phyloP scores from a whole-genome alignment of 768 basidiomycete species.

The Termitomyces sp. region DNA sequence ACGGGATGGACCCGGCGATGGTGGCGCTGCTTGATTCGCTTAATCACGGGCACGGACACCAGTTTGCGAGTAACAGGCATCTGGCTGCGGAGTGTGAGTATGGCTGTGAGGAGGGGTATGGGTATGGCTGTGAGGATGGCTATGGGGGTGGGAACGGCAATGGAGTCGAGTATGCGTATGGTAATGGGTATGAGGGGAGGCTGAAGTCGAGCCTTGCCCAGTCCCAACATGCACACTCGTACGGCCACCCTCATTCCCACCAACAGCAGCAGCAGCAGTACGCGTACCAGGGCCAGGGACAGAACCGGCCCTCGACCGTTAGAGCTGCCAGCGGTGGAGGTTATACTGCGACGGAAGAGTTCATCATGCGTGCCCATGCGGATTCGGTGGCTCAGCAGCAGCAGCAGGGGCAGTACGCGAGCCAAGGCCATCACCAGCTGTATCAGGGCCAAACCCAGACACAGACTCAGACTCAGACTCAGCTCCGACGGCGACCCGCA shows the following conservation, averaged over 20 bases:
- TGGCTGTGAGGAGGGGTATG: not conserved
- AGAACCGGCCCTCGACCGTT: constrained; percentile 14
- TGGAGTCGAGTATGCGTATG: not conserved
- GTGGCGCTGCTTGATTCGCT: constrained; percentile 31
- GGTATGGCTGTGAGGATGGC: not conserved
- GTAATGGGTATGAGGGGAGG: not conserved
- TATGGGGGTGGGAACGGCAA: not conserved
- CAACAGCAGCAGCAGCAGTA: not conserved
- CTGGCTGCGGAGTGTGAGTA: not conserved
- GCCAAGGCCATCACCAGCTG: not conserved
- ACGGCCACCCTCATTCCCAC: not conserved
- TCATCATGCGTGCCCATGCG: constrained; percentile 57
- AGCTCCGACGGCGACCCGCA: constrained; percentile 21
- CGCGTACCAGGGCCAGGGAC: not conserved
- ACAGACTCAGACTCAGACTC: constrained; percentile 1
- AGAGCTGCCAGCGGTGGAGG: constrained; percentile 35
- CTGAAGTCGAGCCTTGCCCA: not conserved
- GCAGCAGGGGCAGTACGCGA: not conserved
- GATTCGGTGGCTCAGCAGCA: constrained; percentile 3
- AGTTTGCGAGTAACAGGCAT: constrained; percentile 3
- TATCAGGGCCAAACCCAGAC: not conserved
- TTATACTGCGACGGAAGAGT: constrained; percentile 65
- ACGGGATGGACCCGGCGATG: constrained; percentile 31
- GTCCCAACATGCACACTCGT: not conserved
- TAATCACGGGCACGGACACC: constrained; percentile 3